These are phyloP conservation scores for Protea cynaroides DNA, from an alignment of 164 flowering plant genomes.

Conservation along the genomic window DNA sequence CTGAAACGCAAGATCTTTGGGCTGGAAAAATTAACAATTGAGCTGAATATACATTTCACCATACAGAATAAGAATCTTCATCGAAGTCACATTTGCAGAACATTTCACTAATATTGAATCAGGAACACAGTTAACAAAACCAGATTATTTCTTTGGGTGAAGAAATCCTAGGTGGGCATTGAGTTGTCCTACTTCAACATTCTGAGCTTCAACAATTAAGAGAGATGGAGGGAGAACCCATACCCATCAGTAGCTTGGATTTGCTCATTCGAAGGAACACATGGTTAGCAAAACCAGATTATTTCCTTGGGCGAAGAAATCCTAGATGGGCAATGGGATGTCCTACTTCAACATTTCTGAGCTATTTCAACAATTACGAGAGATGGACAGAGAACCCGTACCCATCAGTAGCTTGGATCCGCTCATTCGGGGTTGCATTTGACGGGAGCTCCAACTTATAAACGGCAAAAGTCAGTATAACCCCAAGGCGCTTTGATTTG, in stretches of 20 bases:
- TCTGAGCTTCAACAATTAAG: neutral
- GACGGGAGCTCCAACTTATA: conserved; percentile 74
- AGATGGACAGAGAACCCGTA: conserved; percentile 18
- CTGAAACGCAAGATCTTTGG: no score
- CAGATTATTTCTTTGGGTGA: neutral
- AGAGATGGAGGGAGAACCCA: conserved; percentile 1
- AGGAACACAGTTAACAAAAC: neutral
- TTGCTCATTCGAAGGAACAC: conserved; percentile 67
- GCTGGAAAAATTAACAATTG: no score
- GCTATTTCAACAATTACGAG: neutral
- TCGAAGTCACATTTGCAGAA: no score
- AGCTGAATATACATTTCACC: no score
- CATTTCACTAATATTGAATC: neutral
- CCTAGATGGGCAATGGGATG: neutral
- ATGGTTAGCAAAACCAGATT: no score
- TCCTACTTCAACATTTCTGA: neutral
- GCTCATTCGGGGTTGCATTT: conserved; percentile 73
- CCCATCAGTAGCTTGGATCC: conserved; percentile 83
- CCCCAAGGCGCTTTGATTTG: conserved; percentile 84
- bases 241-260: conserved; percentile 85
- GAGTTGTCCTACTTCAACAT: neutral
- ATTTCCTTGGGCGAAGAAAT: neutral
- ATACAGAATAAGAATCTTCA: no score
- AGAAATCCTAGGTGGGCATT: neutral
- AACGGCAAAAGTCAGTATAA: conserved; percentile 88